Conservation (phyloP, 495 filamentous ascomycete genomes). For the Daldinia caldariorum region DNA sequence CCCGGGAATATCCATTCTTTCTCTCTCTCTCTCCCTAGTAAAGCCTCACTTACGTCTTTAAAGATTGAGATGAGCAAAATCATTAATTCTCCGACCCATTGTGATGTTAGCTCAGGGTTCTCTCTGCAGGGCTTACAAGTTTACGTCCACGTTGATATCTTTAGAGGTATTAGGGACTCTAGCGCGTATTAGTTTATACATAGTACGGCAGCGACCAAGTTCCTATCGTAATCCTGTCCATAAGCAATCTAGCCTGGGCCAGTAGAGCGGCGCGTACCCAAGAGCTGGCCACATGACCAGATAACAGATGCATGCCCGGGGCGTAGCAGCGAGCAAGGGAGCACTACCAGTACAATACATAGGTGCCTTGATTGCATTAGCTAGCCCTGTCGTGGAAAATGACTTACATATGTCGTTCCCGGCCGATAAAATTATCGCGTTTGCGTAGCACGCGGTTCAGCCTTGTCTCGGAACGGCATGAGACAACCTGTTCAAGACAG, state of each 20-base stretch:
- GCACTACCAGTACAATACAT: no score
- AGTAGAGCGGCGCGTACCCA: background rate
- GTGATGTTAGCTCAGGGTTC: constrained; percentile 14
- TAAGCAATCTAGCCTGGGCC: background rate
- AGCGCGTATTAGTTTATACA: constrained; percentile 6
- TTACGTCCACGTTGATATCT: background rate
- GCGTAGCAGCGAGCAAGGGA: constrained; percentile 21
- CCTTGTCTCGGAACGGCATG: constrained; percentile 10
- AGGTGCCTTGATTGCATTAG: no score
- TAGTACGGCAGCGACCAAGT: constrained; percentile 2
- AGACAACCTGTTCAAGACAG: background rate
- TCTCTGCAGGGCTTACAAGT: constrained; percentile 20
- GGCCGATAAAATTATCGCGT: background rate
- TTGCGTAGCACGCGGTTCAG: constrained; percentile 4
- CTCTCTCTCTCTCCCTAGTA: constrained; percentile 5
- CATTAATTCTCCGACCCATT: constrained; percentile 38
- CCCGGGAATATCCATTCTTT: constrained; percentile 4
- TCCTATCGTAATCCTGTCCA: constrained; percentile 9
- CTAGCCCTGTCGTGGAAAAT: background rate
- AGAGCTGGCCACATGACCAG: constrained; percentile 31
- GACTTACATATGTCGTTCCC: background rate
- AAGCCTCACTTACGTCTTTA: constrained; percentile 14
- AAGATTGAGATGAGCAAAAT: constrained; percentile 16
- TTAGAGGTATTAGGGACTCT: background rate
- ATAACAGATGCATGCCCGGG: constrained; percentile 33